Base-by-base conservation (phyloP, 2,329 filamentous ascomycete genomes). In the Anthostomella pinea region DNA sequence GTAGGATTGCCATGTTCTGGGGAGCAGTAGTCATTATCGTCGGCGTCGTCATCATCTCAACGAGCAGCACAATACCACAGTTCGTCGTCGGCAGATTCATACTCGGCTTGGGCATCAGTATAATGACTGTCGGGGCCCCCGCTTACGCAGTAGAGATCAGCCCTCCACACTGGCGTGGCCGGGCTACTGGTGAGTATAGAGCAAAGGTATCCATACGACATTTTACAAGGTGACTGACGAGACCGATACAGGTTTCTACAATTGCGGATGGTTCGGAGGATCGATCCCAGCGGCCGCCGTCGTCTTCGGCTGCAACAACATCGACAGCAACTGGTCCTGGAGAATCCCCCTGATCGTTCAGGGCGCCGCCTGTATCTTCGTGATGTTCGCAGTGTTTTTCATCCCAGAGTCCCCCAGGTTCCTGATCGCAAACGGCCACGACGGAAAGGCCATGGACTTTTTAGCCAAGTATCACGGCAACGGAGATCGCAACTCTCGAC, bases 181-280 rank as follows among this genome's bases (percentile, higher is more conserved):
- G 69, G 29, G 67, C 64, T 48, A 67, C 67, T 14, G 63, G 63
- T 65, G 49, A 40, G 49, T 33, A 16, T 16, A 24, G 4, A 13
- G 14, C 13, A 18, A 30, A 14, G 8, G 29, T 6, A 17, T 22
- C 2, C 11, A 8, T 7, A 19, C 11, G 18, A 18, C 6, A 10
- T 10, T 25, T 8, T 28, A n/a, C n/a, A n/a, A n/a, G n/a, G 22
- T 38, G 14, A 16, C 33, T 48, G 20, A 43, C 14, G 5, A 15
- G n/a, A 22, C 18, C 14, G 13, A 35, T 6, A 8, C 21, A 57
- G 62, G 64, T 19, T 63, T 75, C 57, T 75, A 74, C 53, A 75
- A 75, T 58, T 73, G 69, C 37, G 70, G 70, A 35, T 74, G 68
- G 68, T 74, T 72, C 34, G 69, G 69, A 25, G 71, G 71, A 31